Base-by-base conservation (phyloP, 305 asterid species). In the Ajuga reptans region DNA sequence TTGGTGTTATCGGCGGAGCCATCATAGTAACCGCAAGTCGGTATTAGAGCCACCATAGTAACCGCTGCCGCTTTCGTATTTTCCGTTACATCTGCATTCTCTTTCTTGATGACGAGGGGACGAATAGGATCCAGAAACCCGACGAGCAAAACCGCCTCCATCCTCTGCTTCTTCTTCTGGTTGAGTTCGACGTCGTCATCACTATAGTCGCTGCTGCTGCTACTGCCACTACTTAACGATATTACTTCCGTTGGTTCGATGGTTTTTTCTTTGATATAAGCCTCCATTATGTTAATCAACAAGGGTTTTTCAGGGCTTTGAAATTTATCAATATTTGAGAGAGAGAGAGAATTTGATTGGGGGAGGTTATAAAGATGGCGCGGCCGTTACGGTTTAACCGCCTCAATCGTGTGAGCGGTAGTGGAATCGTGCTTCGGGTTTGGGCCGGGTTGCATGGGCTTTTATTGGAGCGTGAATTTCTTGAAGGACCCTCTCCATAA, bases 71-170 rank as follows among this genome's bases (percentile, higher is more conserved):
- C 66, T 24, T 53, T 53, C 57, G 4, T 53, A 3, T 16, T n/a
- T 1, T 6, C 57, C 62, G 9, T 57, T n/a, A 14, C 18, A 36
- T 16, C 58, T 4, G 21, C 10, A 21, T 69, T 79, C 42, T 21
- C 62, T 34, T 74, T 71, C 72, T 39, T 39, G 8, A 79, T 73
- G 58, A 0, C 16, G 11, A 29, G 55, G 0, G 75, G 81, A 0
- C 54, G 53, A 17, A 85, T 78, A 16, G 90, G 95, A 31, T 88
- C 92, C 1, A 88, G 90, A 81, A 88, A 88, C 1, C 92, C 90
- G 0, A 77, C 57, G 5, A 89, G 92, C 76, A 86, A 56, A n/a
- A 79, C 71, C 4, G 66, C 36, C 10, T 75, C 77, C 3, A 71
- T 16, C 9, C 47, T 75, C 61, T 33, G 81, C 77, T 75, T 84